Percentiles rank a stretch among this genome's conserved stretches.
These are phyloP conservation scores for Liriodendron chinense DNA, from an alignment of 164 flowering plant species.

Conservation along the genomic window DNA sequence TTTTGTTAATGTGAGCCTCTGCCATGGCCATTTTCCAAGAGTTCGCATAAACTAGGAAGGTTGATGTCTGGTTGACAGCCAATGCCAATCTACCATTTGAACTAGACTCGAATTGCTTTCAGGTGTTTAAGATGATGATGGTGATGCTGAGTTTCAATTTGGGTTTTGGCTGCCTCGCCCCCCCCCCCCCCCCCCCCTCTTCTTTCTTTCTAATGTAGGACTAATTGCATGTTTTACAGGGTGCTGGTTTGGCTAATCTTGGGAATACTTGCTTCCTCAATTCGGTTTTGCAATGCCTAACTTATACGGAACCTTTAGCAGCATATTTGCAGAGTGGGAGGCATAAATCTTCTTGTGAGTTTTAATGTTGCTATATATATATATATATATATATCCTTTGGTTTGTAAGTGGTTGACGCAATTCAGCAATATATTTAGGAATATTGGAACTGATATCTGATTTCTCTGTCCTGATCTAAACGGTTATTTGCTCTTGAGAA, in stretches of 20 bases:
- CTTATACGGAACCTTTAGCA: conserved; percentile 93
- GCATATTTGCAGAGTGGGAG: conserved; percentile 91
- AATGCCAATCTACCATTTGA: too few species aligned
- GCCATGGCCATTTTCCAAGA: not conserved
- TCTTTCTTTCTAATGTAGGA: not conserved
- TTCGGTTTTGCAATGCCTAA: conserved; percentile 95
- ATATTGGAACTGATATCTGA: not conserved
- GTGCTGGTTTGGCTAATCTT: conserved; percentile 91
- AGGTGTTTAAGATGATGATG: not conserved
- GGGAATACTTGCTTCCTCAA: conserved; percentile 97
- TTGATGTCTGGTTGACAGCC: not conserved
- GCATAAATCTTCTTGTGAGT: conserved; percentile 90
- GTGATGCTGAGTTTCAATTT: not conserved
- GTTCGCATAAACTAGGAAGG: not conserved
- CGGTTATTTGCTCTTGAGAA: too few species aligned
- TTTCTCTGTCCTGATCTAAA: too few species aligned
- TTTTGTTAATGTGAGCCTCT: not conserved
- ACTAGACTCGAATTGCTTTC: not conserved
- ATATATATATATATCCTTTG: not conserved
- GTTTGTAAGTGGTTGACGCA: not conserved
- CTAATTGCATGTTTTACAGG: conserved; percentile 46
- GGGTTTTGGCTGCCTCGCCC: not conserved
- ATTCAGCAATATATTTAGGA: not conserved
- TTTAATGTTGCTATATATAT: not conserved
- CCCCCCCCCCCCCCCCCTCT: too few species aligned